Evolutionary conservation across 495 filamentous ascomycete genomes (phyloP).

Genomic region (Amphirosellinia nigrospora): DNA sequence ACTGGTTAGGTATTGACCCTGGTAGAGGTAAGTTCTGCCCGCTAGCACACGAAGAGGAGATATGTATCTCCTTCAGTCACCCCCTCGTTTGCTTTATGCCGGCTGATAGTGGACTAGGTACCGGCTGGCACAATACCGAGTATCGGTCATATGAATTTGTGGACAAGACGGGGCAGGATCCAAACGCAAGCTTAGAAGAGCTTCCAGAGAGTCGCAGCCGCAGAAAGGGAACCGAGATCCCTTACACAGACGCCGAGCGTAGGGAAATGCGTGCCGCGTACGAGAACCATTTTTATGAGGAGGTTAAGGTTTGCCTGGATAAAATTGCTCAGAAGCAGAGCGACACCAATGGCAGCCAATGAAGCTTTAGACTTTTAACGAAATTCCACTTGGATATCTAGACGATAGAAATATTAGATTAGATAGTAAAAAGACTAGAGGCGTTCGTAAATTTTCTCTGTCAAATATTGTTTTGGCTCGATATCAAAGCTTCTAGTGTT

Average conservation of each 20-base stretch:
- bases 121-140: constrained; percentile 87
- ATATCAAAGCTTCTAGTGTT: not conserved
- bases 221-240: constrained; percentile 55
- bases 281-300: constrained; percentile 35
- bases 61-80: not conserved
- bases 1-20: constrained; percentile 70
- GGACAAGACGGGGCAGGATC: constrained; percentile 59
- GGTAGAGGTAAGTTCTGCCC: constrained; percentile 53
- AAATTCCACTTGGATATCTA: not conserved
- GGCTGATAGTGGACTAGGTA: constrained; percentile 52
- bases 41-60: not conserved
- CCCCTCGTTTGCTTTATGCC: not conserved
- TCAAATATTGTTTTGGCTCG: not conserved
- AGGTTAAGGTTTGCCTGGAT: constrained; percentile 30
- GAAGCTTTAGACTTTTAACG: not conserved
- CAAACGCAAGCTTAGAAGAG: constrained; percentile 65
- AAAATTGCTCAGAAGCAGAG: not conserved
- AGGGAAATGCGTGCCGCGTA: constrained; percentile 44
- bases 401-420: constrained; percentile 3
- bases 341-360: not conserved
- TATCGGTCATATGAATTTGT: constrained; percentile 76
- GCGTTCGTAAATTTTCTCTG: not conserved
- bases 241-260: constrained; percentile 53
- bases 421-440: not conserved
- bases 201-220: constrained; percentile 62